Evolutionary conservation across 2,329 filamentous ascomycete species (phyloP).

Genomic region (Colletotrichum neosansevieriae): DNA sequence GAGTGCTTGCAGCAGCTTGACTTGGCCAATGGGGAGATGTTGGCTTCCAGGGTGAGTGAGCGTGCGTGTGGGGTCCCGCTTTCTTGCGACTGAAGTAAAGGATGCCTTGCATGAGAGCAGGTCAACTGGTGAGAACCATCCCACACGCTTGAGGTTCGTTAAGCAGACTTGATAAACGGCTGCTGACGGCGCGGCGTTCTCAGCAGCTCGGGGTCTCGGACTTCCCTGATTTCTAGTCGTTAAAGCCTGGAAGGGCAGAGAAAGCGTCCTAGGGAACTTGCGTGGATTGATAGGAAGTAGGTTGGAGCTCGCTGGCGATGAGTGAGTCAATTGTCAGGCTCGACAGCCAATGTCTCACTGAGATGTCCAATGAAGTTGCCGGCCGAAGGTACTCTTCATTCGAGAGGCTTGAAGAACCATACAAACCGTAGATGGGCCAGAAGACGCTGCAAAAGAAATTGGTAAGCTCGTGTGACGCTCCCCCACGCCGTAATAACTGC

Average conservation of each 20-base stretch:
- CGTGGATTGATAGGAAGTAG: background rate
- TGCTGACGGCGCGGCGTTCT: background rate
- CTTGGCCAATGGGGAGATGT: background rate
- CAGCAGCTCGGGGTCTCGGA: constrained; percentile 9
- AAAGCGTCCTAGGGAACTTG: background rate
- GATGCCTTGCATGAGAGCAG: constrained; percentile 25
- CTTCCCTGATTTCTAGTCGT: background rate
- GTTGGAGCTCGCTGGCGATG: background rate
- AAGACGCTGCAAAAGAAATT: background rate
- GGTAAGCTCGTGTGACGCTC: constrained; percentile 7
- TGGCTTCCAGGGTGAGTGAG: background rate
- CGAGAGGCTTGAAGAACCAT: background rate
- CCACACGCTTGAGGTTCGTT: background rate
- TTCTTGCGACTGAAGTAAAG: background rate
- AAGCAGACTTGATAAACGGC: background rate
- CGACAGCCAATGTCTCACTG: background rate
- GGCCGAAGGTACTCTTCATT: background rate
- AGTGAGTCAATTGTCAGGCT: background rate
- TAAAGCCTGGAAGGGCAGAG: background rate
- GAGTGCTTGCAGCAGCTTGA: constrained; percentile 10
- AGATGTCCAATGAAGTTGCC: background rate
- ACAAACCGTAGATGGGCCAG: too few species aligned
- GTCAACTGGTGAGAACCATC: constrained; percentile 6
- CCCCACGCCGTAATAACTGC: background rate
- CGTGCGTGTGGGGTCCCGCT: background rate